A percentile compares a stretch with the other conserved stretches of the same genome.
phyloP scores from a whole-genome alignment of 2,329 filamentous ascomycete species.

The Ilyonectria destructans region DNA sequence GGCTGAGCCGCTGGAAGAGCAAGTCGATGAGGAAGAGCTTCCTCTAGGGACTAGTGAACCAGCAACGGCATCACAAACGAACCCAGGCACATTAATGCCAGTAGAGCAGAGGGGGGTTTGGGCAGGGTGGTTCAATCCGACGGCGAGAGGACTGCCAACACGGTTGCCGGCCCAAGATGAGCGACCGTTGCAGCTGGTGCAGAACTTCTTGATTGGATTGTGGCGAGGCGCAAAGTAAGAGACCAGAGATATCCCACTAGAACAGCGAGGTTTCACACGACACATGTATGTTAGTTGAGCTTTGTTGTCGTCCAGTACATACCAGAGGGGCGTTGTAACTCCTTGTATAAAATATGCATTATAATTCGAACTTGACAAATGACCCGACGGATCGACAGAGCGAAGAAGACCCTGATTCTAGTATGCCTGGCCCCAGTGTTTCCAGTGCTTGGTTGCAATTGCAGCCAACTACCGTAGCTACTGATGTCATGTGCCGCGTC shows the following conservation, averaged over 20 bases:
- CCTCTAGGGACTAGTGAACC: conserved; percentile 19
- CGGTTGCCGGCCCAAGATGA: neutral
- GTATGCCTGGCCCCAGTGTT: too few relatives aligned
- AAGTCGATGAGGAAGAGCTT: conserved; percentile 7
- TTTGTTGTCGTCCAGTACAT: conserved; percentile 9
- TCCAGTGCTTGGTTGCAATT: neutral
- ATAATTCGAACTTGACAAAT: neutral
- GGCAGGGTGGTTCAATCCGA: conserved; percentile 1
- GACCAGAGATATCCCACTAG: neutral
- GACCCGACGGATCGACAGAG: neutral
- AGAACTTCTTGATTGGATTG: conserved; percentile 24
- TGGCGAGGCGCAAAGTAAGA: conserved; percentile 12
- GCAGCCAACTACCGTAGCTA: neutral
- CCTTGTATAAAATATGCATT: neutral
- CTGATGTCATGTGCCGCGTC: neutral
- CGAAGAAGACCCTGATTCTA: neutral
- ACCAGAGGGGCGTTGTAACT: conserved; percentile 2
- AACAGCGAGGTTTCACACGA: conserved; percentile 26
- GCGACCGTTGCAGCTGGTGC: neutral
- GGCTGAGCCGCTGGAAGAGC: conserved; percentile 1
- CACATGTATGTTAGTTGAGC: conserved; percentile 8
- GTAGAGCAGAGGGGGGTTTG: conserved; percentile 35
- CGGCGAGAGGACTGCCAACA: too few relatives aligned
- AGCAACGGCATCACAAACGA: conserved; percentile 7
- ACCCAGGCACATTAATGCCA: conserved; percentile 6